Conservation (phyloP, 495 filamentous ascomycete species). For the Hypoxylon rickii region DNA sequence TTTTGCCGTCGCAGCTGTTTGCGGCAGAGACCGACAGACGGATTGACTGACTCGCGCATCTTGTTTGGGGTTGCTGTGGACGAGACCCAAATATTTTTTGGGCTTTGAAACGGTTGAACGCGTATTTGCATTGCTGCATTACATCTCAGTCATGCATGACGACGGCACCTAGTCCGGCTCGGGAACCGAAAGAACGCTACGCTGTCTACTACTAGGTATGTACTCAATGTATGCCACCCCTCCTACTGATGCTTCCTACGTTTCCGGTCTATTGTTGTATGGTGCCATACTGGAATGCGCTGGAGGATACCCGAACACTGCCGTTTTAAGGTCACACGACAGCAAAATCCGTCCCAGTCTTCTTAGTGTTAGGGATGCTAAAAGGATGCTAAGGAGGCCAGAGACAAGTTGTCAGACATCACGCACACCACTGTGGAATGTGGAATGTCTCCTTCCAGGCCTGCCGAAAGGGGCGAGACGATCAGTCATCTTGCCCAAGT, state of each 20-base stretch:
- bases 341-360: slow-evolving; percentile 17
- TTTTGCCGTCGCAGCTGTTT: slow-evolving; percentile 15
- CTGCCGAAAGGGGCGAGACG: slow-evolving; percentile 37
- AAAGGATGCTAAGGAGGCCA: background rate
- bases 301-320: slow-evolving; percentile 17
- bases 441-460: slow-evolving; percentile 37
- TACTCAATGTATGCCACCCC: background rate
- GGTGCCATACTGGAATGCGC: slow-evolving; percentile 23
- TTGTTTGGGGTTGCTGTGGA: slow-evolving; percentile 23
- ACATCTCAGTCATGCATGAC: slow-evolving; percentile 27
- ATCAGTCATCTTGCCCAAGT: slow-evolving; percentile 31
- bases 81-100: slow-evolving; percentile 24
- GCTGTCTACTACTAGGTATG: background rate
- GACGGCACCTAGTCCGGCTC: slow-evolving; percentile 22
- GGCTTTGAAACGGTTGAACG: slow-evolving; percentile 30
- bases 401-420: slow-evolving; percentile 22
- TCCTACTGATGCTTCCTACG: background rate
- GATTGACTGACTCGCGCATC: slow-evolving; percentile 5
- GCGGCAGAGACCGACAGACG: background rate
- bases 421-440: slow-evolving; percentile 23
- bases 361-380: slow-evolving; percentile 2
- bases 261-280: slow-evolving; percentile 24
- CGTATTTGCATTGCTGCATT: slow-evolving; percentile 30
- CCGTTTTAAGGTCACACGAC: slow-evolving; percentile 35
- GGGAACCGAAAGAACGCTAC: slow-evolving; percentile 25